Evolutionary conservation across 2,329 filamentous ascomycete genomes (phyloP).

Genomic region (Diaporthe nobilis): DNA sequence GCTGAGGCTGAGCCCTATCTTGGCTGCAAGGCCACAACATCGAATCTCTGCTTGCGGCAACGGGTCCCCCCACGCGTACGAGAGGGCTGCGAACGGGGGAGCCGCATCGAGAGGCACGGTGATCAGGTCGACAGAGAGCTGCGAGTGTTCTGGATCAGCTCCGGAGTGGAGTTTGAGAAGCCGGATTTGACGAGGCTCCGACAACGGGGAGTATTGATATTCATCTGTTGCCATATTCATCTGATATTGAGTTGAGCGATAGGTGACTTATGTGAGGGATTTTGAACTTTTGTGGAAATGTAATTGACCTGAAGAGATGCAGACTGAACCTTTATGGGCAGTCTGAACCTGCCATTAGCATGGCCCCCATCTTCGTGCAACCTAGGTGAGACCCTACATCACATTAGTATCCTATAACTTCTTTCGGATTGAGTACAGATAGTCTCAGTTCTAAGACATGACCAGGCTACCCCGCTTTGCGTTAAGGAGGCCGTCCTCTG

Average conservation of each 20-base stretch:
- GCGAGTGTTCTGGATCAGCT: background rate
- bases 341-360: background rate
- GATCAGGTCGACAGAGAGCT: background rate
- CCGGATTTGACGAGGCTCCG: background rate
- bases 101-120: background rate
- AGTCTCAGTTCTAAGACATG: background rate
- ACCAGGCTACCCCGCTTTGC: background rate
- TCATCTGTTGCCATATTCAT: background rate
- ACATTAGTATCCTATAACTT: too few species aligned
- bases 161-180: background rate
- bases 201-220: background rate
- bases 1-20: background rate
- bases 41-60: background rate
- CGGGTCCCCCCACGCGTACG: background rate
- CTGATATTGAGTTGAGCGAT: too few species aligned
- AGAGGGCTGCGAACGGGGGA: background rate
- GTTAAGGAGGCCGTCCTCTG: rapidly evolving
- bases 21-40: background rate
- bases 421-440: background rate
- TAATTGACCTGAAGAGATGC: background rate
- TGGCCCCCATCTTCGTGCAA: background rate
- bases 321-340: background rate
- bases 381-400: background rate
- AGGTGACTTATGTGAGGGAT: too few species aligned
- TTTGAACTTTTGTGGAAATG: background rate